Evolutionary conservation across 2,329 filamentous ascomycete species (phyloP), one percentile per base, ranked within the genome.

Genomic region (Tothia fuscella): DNA sequence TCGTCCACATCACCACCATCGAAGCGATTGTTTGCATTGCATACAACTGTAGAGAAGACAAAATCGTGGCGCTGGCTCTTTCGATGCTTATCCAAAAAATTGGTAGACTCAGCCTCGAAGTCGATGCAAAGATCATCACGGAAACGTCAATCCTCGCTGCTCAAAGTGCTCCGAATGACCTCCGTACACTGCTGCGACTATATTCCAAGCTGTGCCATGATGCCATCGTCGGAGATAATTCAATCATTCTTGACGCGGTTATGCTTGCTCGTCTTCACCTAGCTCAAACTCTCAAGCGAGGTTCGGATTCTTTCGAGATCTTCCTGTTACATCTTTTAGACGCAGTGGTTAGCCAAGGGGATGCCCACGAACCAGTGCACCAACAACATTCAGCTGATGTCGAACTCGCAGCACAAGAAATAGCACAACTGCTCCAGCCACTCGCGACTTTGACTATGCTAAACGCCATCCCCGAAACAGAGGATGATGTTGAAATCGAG

Each of bases 21-120:
- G 80, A 93, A 55, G 86, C 89, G 0, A 89, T 98, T 47, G 89
- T 93, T 44, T 80, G 79, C n/a, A 85, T 98, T 56, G 86, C 91
- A 1, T 76, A 73, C 17, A 79, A 76, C 44, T 87, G 80, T 56
- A 74, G 81, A 36, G 88, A 98, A 53, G 79, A 86, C 46, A 94
- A 95, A 62, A 93, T 98, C 41, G 91, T 82, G 5, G 88, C 88
- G 4, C 68, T 98, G 40, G 89, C 88, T 2, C 82, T 95, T 52
- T 93, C 87, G 1, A 95, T 98, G 79, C 75, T 99, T 19, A 65
- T 94, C n/a, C 91, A 98, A 56, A 96, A 98, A 60, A 75, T 96
- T 44, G 80, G 82, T 46, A 89, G 91, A 60, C 77, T 95, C 42
- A 13, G 77, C 53, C 70, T 75, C 45, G 66, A 73, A 4, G 82